A percentile compares a stretch with the other conserved stretches of the same genome.
Evolutionary conservation across 129 eudicot genomes (phyloP).

Genomic region (Tagetes erecta): DNA sequence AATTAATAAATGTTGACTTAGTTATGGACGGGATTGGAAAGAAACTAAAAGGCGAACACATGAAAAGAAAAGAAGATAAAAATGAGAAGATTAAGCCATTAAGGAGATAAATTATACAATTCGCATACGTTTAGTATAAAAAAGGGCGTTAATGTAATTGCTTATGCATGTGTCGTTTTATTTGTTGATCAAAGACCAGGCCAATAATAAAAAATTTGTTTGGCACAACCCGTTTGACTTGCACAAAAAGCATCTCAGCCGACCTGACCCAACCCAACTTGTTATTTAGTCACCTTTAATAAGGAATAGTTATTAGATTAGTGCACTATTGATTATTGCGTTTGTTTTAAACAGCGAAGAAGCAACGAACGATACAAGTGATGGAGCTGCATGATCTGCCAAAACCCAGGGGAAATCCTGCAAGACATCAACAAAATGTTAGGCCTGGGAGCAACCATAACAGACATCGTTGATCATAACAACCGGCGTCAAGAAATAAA

Average conservation of each 20-base stretch:
- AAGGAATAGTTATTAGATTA: neutral
- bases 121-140: too few relatives aligned
- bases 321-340: neutral
- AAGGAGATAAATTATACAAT: too few relatives aligned
- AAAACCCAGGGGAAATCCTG: conserved; percentile 43
- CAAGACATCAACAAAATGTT: conserved; percentile 27
- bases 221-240: neutral
- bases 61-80: too few relatives aligned
- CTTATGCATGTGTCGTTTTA: too few relatives aligned
- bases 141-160: too few relatives aligned
- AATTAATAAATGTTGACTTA: too few relatives aligned
- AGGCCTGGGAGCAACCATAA: conserved; percentile 43
- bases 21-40: too few relatives aligned
- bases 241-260: neutral
- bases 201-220: neutral
- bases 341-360: conserved; percentile 69
- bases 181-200: too few relatives aligned
- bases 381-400: conserved; percentile 93
- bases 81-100: too few relatives aligned
- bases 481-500: conserved; percentile 14
- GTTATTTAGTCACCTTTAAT: neutral
- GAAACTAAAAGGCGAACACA: too few relatives aligned
- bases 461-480: conserved; percentile 35
- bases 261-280: neutral
- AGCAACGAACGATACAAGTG: conserved; percentile 85